Base-by-base conservation (phyloP, 345 rosid species). In the Murraya paniculata region DNA sequence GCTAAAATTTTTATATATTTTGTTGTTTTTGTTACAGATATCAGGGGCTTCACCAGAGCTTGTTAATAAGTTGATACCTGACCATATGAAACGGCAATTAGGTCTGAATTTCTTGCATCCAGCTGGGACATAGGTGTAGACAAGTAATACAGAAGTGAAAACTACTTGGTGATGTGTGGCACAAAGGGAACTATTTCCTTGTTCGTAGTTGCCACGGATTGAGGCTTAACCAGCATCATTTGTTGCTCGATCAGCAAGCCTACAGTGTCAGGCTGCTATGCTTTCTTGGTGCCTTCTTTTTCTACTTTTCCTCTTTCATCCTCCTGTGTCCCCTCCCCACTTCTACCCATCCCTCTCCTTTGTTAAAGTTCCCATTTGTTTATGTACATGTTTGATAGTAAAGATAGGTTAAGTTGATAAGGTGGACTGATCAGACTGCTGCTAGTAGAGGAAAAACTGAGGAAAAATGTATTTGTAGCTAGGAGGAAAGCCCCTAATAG, bases 61-160 rank as follows among this genome's bases (percentile, higher is more conserved):
- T n/a, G 90, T 90, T 24, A 91, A 86, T 83, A 93, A 90, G 91
- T 85, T 93, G 87, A 90, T 91, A 74, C 98, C 98, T 35, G 98
- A 93, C 53, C 92, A 91, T 80, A 86, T 90, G 84, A 91, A 91
- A 79, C 87, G 94, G 79, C 93, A 91, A 75, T 80, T 91, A 84
- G 98, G 94, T 76, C 88, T 88, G 65, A 88, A 87, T 85, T 87
- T 93, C 85, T 77, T 91, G 89, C 89, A 90, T 81, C 91, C 84
- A 60, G 84, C 90, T n/a, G 93, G 93, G 73, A 88, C 97, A 80
- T 93, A 84, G 84, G 38, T 21, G 16, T 27, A n/a, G 53, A 50
- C 21, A 72, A 75, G 62, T 28, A 72, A 70, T 72, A 57, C 36
- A 24, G 69, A 68, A 59, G 80, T 41, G 76, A 27, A 57, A 70